Conservation (phyloP, 2,329 filamentous ascomycete species). For the Aspergillus sp. region DNA sequence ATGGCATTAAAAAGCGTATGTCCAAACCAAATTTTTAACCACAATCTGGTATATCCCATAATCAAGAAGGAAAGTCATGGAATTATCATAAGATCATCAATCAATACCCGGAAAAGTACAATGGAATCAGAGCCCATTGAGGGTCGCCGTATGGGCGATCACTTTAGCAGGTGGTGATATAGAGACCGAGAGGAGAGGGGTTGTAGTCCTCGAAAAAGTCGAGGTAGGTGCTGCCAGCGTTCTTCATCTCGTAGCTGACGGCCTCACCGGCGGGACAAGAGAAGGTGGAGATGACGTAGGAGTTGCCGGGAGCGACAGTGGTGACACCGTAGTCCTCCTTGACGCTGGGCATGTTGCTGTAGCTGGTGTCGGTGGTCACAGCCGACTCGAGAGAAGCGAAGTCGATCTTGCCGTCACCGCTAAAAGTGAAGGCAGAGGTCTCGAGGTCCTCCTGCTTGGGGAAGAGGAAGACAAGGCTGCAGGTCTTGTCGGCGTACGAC, state of each 20-base stretch:
- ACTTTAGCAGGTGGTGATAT: conserved; percentile 36
- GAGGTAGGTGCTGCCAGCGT: conserved; percentile 46
- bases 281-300: conserved; percentile 49
- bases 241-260: conserved; percentile 48
- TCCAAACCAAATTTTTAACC: not conserved
- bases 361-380: conserved; percentile 48
- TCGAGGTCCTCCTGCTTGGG: conserved; percentile 51
- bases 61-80: conserved; percentile 3
- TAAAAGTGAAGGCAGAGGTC: conserved; percentile 53
- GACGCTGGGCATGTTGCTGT: conserved; percentile 45
- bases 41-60: not conserved
- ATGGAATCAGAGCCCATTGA: conserved; percentile 11
- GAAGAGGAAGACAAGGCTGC: conserved; percentile 60
- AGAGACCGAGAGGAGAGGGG: conserved; percentile 40
- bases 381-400: conserved; percentile 45
- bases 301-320: conserved; percentile 48
- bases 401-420: conserved; percentile 47
- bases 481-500: conserved; percentile 51
- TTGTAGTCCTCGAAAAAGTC: conserved; percentile 62
- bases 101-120: not conserved
- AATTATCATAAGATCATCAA: conserved; percentile 1
- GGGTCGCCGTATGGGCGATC: not conserved
- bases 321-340: conserved; percentile 39
- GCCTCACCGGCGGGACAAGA: conserved; percentile 49
- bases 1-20: not conserved